Conservation (phyloP, 371 early-diverging fungal genomes). For the Syncephalastrum monosporum region DNA sequence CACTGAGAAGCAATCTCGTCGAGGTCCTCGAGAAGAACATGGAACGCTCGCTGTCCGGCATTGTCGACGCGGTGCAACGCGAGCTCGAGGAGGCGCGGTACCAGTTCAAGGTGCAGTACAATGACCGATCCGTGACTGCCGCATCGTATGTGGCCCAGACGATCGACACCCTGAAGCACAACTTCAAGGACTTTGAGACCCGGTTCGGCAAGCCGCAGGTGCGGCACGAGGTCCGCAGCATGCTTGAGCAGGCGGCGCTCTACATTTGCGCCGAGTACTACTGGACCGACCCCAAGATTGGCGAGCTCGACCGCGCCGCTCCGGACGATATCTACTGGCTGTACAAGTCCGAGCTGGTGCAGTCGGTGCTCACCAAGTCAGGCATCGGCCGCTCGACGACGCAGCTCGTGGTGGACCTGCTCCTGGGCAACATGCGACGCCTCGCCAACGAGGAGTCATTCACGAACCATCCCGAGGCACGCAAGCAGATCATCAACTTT, state of each 20-base stretch:
- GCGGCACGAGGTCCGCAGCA: constrained; percentile 79
- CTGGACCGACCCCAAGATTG: constrained; percentile 81
- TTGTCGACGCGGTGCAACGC: constrained; percentile 86
- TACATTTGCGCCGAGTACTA: constrained; percentile 92
- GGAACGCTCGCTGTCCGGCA: constrained; percentile 77
- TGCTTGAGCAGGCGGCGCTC: constrained; percentile 87
- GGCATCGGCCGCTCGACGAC: constrained; percentile 92
- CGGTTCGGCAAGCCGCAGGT: constrained; percentile 92
- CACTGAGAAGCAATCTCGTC: constrained; percentile 81
- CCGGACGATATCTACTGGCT: constrained; percentile 76
- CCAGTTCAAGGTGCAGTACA: constrained; percentile 98
- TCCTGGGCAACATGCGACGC: constrained; percentile 80
- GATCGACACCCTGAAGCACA: constrained; percentile 89
- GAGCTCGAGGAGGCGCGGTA: constrained; percentile 95
- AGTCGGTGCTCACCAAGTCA: constrained; percentile 87
- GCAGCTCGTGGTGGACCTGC: constrained; percentile 85
- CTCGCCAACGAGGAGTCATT: constrained; percentile 83
- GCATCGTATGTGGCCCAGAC: constrained; percentile 95
- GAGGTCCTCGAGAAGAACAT: constrained; percentile 90
- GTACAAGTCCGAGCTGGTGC: constrained; percentile 77
- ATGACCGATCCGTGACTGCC: constrained; percentile 89
- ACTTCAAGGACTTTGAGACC: constrained; percentile 87
- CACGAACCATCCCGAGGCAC: constrained; percentile 80
- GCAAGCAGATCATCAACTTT: constrained; percentile 78
- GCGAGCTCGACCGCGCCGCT: constrained; percentile 59